Percentiles rank a stretch among this genome's conserved stretches.
Evolutionary conservation across 192 early-diverging fungal genomes (phyloP).

Genomic region (Coemansia sp.): DNA sequence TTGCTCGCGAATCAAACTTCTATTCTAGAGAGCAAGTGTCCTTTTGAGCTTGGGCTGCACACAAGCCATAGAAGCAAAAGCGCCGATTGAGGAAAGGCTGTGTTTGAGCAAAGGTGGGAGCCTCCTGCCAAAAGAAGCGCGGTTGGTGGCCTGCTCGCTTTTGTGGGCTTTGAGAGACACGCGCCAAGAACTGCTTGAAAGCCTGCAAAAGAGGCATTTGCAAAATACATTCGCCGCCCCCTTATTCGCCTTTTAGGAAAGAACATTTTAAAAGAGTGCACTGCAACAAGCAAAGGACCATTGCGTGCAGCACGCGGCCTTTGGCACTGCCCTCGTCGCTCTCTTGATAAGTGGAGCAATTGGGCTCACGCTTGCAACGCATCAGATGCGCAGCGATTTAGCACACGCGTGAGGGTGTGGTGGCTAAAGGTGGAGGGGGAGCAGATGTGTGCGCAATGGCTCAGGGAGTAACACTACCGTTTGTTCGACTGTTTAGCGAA

Average conservation of each 20-base stretch:
- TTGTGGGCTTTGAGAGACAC: not conserved
- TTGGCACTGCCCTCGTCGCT: too few species aligned
- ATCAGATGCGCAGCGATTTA: too few species aligned
- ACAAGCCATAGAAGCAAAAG: not conserved
- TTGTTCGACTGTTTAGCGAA: too few species aligned
- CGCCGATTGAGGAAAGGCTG: not conserved
- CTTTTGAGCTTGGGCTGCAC: not conserved
- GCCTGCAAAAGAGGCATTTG: not conserved
- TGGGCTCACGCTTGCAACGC: too few species aligned
- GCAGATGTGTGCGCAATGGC: not conserved
- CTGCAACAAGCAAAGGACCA: not conserved
- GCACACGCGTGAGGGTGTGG: not conserved
- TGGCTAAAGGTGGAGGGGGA: not conserved
- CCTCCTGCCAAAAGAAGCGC: not conserved
- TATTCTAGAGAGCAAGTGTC: not conserved
- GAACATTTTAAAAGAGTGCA: not conserved
- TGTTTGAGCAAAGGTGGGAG: not conserved
- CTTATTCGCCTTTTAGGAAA: not conserved
- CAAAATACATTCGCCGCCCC: not conserved
- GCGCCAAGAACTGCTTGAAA: not conserved
- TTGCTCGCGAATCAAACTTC: not conserved
- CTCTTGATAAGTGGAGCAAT: too few species aligned
- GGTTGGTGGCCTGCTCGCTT: not conserved
- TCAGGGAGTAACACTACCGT: not conserved
- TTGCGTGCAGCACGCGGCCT: not conserved